phyloP scores from a whole-genome alignment of 1,284 basidiomycete genomes.

The Termitomyces sp. region DNA sequence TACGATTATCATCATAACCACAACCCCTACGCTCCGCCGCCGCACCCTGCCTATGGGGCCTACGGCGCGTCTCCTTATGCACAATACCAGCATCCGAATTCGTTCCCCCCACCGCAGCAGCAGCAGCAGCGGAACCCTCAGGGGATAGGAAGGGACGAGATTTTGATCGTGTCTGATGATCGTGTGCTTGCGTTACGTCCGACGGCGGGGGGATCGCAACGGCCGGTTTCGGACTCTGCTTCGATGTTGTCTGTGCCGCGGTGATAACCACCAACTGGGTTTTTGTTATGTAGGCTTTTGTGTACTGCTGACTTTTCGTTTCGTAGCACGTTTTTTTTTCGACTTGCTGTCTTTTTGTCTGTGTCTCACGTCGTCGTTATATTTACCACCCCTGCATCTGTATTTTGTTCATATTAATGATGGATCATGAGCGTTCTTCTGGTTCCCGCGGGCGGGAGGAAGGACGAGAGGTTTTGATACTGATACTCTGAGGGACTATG shows the following conservation, averaged over 20 bases:
- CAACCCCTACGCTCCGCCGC: slow-evolving; percentile 31
- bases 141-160: slow-evolving; percentile 64
- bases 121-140: slow-evolving; percentile 33
- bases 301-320: slow-evolving; percentile 1
- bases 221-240: slow-evolving; percentile 34
- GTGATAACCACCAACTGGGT: too few species aligned
- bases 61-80: slow-evolving; percentile 25
- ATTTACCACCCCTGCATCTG: not conserved
- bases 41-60: slow-evolving; percentile 21
- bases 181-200: slow-evolving; percentile 65
- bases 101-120: slow-evolving; percentile 22
- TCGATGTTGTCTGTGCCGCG: slow-evolving; percentile 38
- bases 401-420: not conserved
- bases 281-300: too few species aligned
- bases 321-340: not conserved
- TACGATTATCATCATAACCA: slow-evolving; percentile 37
- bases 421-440: not conserved
- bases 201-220: slow-evolving; percentile 30
- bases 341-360: slow-evolving; percentile 9
- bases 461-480: too few species aligned
- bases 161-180: slow-evolving; percentile 77
- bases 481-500: too few species aligned
- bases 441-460: not conserved
- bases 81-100: slow-evolving; percentile 30
- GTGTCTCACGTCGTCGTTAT: slow-evolving; percentile 1